A percentile compares a stretch with the other conserved stretches of the same genome.
Conservation (phyloP, 2,329 filamentous ascomycete species). For the Ploettnerulaceae sp. region DNA sequence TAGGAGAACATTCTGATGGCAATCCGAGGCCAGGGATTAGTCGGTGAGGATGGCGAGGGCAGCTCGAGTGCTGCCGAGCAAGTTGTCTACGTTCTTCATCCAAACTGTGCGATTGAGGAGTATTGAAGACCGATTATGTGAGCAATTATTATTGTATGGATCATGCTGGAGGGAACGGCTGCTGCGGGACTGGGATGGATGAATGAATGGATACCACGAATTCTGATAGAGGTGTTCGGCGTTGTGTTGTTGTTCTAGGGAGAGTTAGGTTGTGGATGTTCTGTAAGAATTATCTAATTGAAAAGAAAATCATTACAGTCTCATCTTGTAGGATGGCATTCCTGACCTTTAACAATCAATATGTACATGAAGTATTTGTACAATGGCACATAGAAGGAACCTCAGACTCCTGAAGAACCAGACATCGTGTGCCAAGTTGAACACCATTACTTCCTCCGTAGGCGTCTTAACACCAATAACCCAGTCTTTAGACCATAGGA, state of each 20-base stretch:
- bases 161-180: constrained; percentile 12
- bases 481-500: not conserved
- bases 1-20: constrained; percentile 87
- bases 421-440: too few relatives aligned
- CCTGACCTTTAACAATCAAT: too few relatives aligned
- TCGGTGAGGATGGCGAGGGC: constrained; percentile 43
- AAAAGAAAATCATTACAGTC: constrained; percentile 1
- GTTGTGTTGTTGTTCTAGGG: constrained; percentile 4
- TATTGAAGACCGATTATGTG: constrained; percentile 16
- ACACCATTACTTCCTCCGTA: too few relatives aligned
- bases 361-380: too few relatives aligned
- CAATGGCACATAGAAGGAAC: too few relatives aligned
- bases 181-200: constrained; percentile 1
- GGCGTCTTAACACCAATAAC: too few relatives aligned
- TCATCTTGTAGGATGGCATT: too few relatives aligned
- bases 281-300: constrained; percentile 9
- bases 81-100: constrained; percentile 84
- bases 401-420: too few relatives aligned
- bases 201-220: constrained; percentile 19
- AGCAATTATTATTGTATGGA: constrained; percentile 7
- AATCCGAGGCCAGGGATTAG: constrained; percentile 58
- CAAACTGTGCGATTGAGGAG: constrained; percentile 79
- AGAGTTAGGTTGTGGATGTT: constrained; percentile 7
- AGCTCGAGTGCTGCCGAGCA: constrained; percentile 41
- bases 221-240: constrained; percentile 8